A percentile compares a stretch with the other conserved stretches of the same genome.
phyloP scores from a whole-genome alignment of 371 early-diverging fungal genomes.

The Saksenaea vasiformis region DNA sequence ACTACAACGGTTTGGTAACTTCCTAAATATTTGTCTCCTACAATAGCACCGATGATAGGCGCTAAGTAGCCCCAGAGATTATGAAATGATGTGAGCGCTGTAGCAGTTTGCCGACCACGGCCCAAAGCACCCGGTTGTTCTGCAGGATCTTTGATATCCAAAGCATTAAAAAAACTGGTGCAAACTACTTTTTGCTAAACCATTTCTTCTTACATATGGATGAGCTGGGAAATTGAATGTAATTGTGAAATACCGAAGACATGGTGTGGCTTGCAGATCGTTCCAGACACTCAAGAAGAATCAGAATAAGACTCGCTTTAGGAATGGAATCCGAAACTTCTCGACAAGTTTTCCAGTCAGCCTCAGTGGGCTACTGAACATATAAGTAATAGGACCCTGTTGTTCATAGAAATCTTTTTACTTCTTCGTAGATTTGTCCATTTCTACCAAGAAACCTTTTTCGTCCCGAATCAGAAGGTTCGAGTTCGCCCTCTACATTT shows the following conservation, averaged over 20 bases:
- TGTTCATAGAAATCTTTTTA: no score
- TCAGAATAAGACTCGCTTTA: no score
- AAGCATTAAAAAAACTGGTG: not conserved
- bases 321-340: no score
- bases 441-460: no score
- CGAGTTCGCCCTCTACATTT: no score
- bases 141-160: slow-evolving; percentile 11
- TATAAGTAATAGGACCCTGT: no score
- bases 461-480: no score
- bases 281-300: no score
- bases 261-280: not conserved
- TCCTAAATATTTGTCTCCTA: slow-evolving; percentile 74
- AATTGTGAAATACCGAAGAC: not conserved
- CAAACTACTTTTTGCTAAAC: not conserved
- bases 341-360: no score
- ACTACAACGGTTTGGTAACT: slow-evolving; percentile 71
- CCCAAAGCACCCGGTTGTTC: slow-evolving; percentile 20
- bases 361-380: no score
- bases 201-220: not conserved
- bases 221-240: not conserved
- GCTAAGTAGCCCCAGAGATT: slow-evolving; percentile 68
- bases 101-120: slow-evolving; percentile 45
- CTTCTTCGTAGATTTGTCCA: no score
- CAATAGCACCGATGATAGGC: slow-evolving; percentile 70
- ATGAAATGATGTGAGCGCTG: slow-evolving; percentile 65